Percentiles rank a stretch among this genome's conserved stretches.
Evolutionary conservation across 2,329 filamentous ascomycete species (phyloP).

Genomic region (Diatrype stigma): DNA sequence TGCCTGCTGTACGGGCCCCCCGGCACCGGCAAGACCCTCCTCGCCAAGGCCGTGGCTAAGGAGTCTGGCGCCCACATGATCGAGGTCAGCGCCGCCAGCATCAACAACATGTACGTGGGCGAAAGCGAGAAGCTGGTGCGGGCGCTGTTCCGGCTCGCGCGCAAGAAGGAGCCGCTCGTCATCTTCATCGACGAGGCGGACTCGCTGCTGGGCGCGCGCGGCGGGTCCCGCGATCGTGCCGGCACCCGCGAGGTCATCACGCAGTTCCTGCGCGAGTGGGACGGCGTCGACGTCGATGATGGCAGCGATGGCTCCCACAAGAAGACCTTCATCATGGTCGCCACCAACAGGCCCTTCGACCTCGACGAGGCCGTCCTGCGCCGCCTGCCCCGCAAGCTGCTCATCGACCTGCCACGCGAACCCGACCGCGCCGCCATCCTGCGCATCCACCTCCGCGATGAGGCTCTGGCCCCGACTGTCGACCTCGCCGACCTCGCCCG

Average conservation of each 20-base stretch:
- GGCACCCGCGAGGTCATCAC: conserved; percentile 89
- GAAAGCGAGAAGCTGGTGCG: conserved; percentile 95
- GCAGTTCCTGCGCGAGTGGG: conserved; percentile 95
- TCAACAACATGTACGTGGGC: conserved; percentile 95
- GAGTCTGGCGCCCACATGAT: conserved; percentile 70
- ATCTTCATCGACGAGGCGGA: conserved; percentile 98
- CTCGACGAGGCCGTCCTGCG: conserved; percentile 83
- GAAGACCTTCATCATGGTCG: conserved; percentile 95
- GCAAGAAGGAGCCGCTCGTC: conserved; percentile 85
- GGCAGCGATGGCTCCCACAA: conserved; percentile 40
- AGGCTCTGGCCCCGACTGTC: conserved; percentile 58
- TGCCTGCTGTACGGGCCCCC: conserved; percentile 85
- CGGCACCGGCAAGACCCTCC: conserved; percentile 69
- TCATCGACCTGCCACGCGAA: conserved; percentile 68
- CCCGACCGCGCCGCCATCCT: conserved; percentile 65
- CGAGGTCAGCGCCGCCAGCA: conserved; percentile 83
- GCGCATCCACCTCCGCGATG: conserved; percentile 65
- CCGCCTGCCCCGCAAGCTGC: conserved; percentile 66
- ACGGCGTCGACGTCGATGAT: conserved; percentile 60
- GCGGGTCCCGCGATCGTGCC: conserved; percentile 59
- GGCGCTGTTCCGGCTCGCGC: conserved; percentile 85
- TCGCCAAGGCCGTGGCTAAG: conserved; percentile 66
- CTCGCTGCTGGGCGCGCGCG: conserved; percentile 78
- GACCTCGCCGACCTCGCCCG: conserved; percentile 59
- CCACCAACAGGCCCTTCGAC: conserved; percentile 92